phyloP scores from a whole-genome alignment of 768 basidiomycete genomes.

The Lactarius deliciosus region DNA sequence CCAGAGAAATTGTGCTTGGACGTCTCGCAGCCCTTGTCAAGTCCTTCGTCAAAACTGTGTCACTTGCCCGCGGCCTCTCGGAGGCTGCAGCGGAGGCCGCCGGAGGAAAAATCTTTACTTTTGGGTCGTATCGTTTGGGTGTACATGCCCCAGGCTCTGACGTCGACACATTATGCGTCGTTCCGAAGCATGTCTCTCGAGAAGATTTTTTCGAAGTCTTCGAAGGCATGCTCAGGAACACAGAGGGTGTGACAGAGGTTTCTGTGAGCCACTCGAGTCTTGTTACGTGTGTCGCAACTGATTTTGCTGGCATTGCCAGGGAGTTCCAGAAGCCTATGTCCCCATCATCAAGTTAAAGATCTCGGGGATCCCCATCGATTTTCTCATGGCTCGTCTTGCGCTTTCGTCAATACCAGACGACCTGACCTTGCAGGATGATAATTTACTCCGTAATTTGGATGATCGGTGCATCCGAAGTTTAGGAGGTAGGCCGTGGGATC shows the following conservation, averaged over 20 bases:
- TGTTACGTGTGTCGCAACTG: neutral
- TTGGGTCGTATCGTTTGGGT: conserved; percentile 96
- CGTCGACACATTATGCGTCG: conserved; percentile 98
- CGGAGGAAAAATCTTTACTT: conserved; percentile 98
- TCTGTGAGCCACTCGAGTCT: conserved; percentile 50
- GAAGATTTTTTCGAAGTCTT: conserved; percentile 96
- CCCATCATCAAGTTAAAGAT: conserved; percentile 93
- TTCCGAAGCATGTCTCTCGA: conserved; percentile 91
- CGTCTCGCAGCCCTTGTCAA: conserved; percentile 87
- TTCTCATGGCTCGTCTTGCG: conserved; percentile 88
- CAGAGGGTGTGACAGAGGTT: conserved; percentile 84
- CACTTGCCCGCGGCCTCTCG: conserved; percentile 76
- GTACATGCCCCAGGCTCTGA: conserved; percentile 95
- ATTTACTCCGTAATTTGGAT: conserved; percentile 87
- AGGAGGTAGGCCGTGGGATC: conserved; percentile 55
- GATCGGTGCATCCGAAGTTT: conserved; percentile 94
- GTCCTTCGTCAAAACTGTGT: conserved; percentile 86
- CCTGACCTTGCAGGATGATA: conserved; percentile 86
- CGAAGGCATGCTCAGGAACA: conserved; percentile 79
- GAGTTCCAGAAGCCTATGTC: conserved; percentile 95
- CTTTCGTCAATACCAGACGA: conserved; percentile 90
- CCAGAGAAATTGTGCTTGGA: conserved; percentile 90
- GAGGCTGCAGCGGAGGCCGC: conserved; percentile 85
- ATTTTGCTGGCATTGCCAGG: conserved; percentile 46
- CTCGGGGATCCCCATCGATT: conserved; percentile 88